phyloP scores from a whole-genome alignment of 202 grass and related monocot species.

The Schoenoplectus triqueter region DNA sequence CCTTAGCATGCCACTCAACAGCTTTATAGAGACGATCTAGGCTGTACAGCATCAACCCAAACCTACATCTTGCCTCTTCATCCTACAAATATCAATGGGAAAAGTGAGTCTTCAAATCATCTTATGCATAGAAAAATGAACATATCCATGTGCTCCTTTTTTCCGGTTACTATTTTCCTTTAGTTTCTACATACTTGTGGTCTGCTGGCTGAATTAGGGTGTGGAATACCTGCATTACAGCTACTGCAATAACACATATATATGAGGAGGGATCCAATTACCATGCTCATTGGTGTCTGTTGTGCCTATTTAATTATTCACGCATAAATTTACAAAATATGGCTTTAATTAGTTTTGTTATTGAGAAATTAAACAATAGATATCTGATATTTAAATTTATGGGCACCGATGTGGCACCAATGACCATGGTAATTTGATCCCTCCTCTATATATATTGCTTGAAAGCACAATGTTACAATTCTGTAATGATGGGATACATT shows the following conservation, averaged over 20 bases:
- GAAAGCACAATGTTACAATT: background rate
- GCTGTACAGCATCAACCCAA: constrained; percentile 76
- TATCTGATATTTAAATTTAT: too few relatives aligned
- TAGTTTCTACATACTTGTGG: background rate
- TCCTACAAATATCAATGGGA: constrained; percentile 52
- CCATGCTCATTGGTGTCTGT: too few relatives aligned
- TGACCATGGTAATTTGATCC: too few relatives aligned
- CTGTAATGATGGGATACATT: background rate
- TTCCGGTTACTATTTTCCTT: background rate
- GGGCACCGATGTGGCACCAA: too few relatives aligned
- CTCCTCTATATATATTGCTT: background rate
- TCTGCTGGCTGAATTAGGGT: background rate
- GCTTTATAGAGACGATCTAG: constrained; percentile 85
- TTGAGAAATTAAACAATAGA: too few relatives aligned
- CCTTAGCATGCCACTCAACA: constrained; percentile 75
- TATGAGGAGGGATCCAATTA: too few relatives aligned
- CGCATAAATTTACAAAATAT: too few relatives aligned
- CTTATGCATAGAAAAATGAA: background rate
- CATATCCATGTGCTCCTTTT: background rate
- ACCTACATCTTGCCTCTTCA: constrained; percentile 69
- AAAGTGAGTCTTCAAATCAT: background rate
- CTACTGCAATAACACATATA: background rate
- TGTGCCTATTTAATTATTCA: too few relatives aligned
- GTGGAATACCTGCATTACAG: background rate
- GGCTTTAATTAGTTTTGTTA: too few relatives aligned